Conservation (phyloP, 441 rosid species). For the Manihot esculenta region DNA sequence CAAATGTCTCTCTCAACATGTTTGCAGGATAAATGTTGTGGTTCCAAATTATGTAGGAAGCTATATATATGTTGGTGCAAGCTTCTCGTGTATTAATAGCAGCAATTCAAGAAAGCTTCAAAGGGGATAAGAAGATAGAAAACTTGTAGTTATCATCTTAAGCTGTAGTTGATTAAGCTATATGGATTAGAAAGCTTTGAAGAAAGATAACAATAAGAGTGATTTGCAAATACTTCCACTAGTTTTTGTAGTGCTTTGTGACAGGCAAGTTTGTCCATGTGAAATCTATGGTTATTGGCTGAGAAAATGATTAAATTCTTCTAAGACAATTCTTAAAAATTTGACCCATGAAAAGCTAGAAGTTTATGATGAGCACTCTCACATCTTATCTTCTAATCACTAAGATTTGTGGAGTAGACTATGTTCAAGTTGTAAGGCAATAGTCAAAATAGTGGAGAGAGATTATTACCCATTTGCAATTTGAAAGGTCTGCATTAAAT, state of each 20-base stretch:
- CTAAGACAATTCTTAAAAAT: background rate
- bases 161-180: background rate
- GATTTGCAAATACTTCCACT: constrained; percentile 6
- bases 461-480: background rate
- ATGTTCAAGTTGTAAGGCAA: constrained; percentile 7
- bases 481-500: background rate
- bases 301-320: background rate
- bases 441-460: background rate
- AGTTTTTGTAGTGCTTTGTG: background rate
- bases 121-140: constrained; percentile 14
- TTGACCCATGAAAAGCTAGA: background rate
- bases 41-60: too few relatives aligned
- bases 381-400: background rate
- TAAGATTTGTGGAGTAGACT: constrained; percentile 9
- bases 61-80: background rate
- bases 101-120: constrained; percentile 1
- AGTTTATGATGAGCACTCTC: background rate
- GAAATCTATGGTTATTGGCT: background rate
- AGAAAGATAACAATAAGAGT: constrained; percentile 25
- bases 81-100: constrained; percentile 13
- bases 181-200: constrained; percentile 33
- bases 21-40: background rate
- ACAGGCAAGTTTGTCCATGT: background rate
- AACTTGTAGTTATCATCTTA: constrained; percentile 20
- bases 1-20: constrained; percentile 21